Conservation (phyloP, 257 asterid genomes). For the Haberlea rhodopensis region DNA sequence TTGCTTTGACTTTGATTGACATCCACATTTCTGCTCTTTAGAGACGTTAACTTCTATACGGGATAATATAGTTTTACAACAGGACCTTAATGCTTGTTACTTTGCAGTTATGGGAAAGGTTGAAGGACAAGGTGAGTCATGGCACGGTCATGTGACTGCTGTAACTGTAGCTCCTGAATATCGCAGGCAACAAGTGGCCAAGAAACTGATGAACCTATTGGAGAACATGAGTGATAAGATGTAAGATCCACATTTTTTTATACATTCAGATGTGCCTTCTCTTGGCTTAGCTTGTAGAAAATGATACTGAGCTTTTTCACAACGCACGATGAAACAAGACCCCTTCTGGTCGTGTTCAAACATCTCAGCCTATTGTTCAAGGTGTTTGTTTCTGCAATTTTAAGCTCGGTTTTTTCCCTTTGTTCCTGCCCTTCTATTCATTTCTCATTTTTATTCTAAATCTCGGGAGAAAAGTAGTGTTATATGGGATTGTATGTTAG, state of each 20-base stretch:
- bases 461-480: background rate
- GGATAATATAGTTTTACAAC: background rate
- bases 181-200: constrained; percentile 91
- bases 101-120: constrained; percentile 93
- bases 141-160: constrained; percentile 99
- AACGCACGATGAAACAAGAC: background rate
- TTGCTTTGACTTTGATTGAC: background rate
- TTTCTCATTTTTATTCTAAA: background rate
- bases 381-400: background rate
- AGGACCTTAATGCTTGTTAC: background rate
- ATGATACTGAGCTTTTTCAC: background rate
- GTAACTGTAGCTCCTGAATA: constrained; percentile 90
- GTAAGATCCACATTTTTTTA: constrained; percentile 38
- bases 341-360: background rate
- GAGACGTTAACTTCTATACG: background rate
- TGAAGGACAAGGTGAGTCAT: constrained; percentile 98
- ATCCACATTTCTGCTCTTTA: background rate
- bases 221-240: constrained; percentile 91
- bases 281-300: background rate
- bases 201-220: constrained; percentile 86
- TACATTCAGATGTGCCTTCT: background rate
- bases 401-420: background rate
- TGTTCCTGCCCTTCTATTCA: background rate
- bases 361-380: background rate
- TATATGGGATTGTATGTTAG: background rate